Evolutionary conservation across 768 basidiomycete species (phyloP), one percentile per base, ranked within the genome.

Genomic region (Panus rudis): DNA sequence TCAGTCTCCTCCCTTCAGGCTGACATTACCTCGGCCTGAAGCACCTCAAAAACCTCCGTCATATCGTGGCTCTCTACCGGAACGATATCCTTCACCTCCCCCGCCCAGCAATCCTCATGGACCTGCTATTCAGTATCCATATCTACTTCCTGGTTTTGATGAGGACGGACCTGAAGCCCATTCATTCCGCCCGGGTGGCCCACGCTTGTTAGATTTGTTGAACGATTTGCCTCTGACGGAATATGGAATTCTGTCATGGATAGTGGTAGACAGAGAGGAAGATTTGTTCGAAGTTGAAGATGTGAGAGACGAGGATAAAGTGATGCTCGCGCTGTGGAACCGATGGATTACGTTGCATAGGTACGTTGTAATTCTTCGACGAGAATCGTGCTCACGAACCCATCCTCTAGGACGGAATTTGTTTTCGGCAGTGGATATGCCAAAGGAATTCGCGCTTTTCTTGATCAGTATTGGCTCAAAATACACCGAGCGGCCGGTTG

Each of bases 301-400:
- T 52, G 66, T 87, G 10, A 67, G 68, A 30, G 84, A 86, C 44
- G 83, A 87, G 48, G 77, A 83, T 45, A 90, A 89, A 58, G 78
- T 87, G 6, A 82, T 90, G 68, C 75, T 78, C 43, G 83, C 84
- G 4, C 62, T 89, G 11, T 89, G 86, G 86, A 76, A 67, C 11
- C 58, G 87, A 40, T 89, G 84, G 84, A 83, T 87, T 3, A 60
- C 79, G 39, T 56, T 79, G 24, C 71, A 84, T 52, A 63, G 75
- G 81, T 80, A 38, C 39, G 66, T 40, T 12, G 6, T 16, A 39
- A n/a, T 12, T 6, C 27, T 30, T 37, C 16, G 10, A 43, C 28
- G 16, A 28, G 7, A 7, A 24, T 24, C 27, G 25, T 27, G 17
- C 19, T 20, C 45, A 5, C 40, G 30, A 26, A 7, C 26, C 16